Base-by-base conservation (phyloP, 441 rosid genomes). In the Pelargonium australe region DNA sequence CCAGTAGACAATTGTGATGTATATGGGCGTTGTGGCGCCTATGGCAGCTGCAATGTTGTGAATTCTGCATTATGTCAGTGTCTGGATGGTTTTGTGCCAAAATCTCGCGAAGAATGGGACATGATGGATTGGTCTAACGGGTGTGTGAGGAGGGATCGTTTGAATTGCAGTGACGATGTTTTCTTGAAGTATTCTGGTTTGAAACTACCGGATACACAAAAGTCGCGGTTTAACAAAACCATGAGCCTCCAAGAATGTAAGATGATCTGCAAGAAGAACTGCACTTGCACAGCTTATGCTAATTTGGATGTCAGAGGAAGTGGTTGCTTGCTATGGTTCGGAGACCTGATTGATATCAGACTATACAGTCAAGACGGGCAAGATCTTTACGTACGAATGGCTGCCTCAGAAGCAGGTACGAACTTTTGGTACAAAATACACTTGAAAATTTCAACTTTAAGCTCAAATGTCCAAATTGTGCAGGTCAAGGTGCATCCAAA, bases 271-370 rank as follows among this genome's bases (percentile, higher is more conserved):
- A 40, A 67, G 51, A 25, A 25, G 69, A 70, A 79, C 28, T 79
- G 82, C 65, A 64, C 73, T 2, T 79, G 98, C 58, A 83, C 81
- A 0, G 97, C 91, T 45, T 94, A 78, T 75, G 82, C 92, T 2
- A 80, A 47, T 64, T 61, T 44, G 40, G 8, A 17, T 11, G 7
- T 12, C 9, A 7, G 0, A 10, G 25, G 0, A 2, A 1, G 7
- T 3, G 0, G 72, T 14, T 60, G 72, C 55, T 5, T 69, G 57
- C 2, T 69, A 5, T 69, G 72, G 66, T 53, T 11, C 0, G 3
- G n/a, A 12, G 28, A 41, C 45, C 53, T 69, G 57, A n/a, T 69
- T 0, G 47, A 62, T 69, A 63, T 62, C 3, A 0, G 63, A 17
- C 4, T n/a, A 13, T 23, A 40, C 2, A 10, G 19, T 1, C 2